These are phyloP conservation scores for Urtica urens DNA, from an alignment of 306 rosid species.

Conservation along the genomic window DNA sequence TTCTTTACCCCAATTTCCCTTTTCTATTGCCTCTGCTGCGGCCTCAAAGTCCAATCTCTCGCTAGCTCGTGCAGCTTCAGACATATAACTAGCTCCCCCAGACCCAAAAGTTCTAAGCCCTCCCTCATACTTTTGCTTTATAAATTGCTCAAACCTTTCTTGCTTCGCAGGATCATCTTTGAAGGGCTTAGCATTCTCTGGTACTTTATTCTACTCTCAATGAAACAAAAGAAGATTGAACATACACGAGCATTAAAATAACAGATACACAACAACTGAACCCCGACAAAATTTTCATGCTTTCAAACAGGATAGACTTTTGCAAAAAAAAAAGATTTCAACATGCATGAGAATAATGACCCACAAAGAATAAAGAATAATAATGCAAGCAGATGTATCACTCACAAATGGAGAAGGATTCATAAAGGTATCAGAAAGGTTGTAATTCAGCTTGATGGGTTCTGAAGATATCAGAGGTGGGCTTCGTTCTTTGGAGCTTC, in stretches of 20 bases:
- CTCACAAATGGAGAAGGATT: conserved; percentile 63
- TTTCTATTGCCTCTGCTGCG: conserved; percentile 79
- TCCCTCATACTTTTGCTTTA: conserved; percentile 81
- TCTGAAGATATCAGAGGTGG: conserved; percentile 40
- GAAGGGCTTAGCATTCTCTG: conserved; percentile 61
- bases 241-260: background rate
- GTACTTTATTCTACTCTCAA: conserved; percentile 37
- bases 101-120: conserved; percentile 72
- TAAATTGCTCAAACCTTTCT: conserved; percentile 82
- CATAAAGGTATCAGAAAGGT: conserved; percentile 85
- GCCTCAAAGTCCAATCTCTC: conserved; percentile 95
- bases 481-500: conserved; percentile 42
- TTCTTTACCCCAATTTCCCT: conserved; percentile 47
- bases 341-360: background rate
- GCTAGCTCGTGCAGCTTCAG: conserved; percentile 91
- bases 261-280: background rate
- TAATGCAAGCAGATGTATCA: conserved; percentile 9
- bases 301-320: too few species aligned
- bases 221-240: background rate
- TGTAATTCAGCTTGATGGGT: conserved; percentile 57
- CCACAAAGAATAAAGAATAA: background rate
- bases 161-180: conserved; percentile 81
- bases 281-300: background rate
- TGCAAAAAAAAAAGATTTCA: background rate
- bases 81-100: conserved; percentile 63